Evolutionary conservation across 352 stramenopile species (phyloP).

Genomic region (Globisporangium polare): DNA sequence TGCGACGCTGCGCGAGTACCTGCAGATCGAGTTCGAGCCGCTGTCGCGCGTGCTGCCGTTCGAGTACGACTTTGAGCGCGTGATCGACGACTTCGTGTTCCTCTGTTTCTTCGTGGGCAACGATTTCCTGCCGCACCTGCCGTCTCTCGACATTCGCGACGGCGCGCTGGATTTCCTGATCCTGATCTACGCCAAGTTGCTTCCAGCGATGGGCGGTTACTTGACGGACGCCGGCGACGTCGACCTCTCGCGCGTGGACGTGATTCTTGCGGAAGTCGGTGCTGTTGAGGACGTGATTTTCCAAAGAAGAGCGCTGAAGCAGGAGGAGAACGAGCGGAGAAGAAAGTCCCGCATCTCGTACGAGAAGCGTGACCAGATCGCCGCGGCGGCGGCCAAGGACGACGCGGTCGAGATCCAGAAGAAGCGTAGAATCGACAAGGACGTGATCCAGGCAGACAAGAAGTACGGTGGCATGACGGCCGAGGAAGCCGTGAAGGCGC

Average conservation of each 20-base stretch:
- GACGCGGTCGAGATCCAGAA: slow-evolving; percentile 78
- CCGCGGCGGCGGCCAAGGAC: slow-evolving; percentile 49
- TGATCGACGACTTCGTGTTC: slow-evolving; percentile 99
- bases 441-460: slow-evolving; percentile 59
- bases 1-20: slow-evolving; percentile 92
- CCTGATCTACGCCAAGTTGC: slow-evolving; percentile 93
- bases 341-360: slow-evolving; percentile 62
- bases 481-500: slow-evolving; percentile 72
- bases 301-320: slow-evolving; percentile 74
- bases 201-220: slow-evolving; percentile 90
- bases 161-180: slow-evolving; percentile 98
- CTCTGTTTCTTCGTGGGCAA: slow-evolving; percentile 99
- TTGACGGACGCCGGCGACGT: slow-evolving; percentile 94
- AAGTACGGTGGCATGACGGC: slow-evolving; percentile 65
- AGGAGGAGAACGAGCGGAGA: slow-evolving; percentile 75
- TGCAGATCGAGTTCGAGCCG: slow-evolving; percentile 92
- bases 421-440: slow-evolving; percentile 66
- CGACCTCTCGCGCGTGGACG: slow-evolving; percentile 93
- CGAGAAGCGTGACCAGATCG: slow-evolving; percentile 72
- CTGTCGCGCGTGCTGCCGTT: slow-evolving; percentile 85
- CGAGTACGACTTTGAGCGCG: slow-evolving; percentile 94
- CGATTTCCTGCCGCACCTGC: slow-evolving; percentile 98
- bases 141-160: slow-evolving; percentile 97
- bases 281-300: slow-evolving; percentile 97
- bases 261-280: slow-evolving; percentile 96